A percentile compares a stretch with the other conserved stretches of the same genome.
phyloP scores from a whole-genome alignment of 345 rosid genomes.

The Citrus hindsii region DNA sequence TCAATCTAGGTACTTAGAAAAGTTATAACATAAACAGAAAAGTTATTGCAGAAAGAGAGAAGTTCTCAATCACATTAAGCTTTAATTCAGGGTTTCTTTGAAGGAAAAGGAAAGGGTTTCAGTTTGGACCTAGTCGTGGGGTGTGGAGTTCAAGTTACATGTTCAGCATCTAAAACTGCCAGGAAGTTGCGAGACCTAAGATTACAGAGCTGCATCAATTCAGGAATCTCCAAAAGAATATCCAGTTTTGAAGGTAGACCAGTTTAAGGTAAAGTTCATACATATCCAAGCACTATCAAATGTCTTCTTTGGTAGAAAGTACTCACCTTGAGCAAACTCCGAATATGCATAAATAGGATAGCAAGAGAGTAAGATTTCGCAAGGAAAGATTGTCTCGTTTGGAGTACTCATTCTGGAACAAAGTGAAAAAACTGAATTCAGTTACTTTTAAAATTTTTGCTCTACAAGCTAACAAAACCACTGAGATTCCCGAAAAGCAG shows the following conservation, averaged over 20 bases:
- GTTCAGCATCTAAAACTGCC: background rate
- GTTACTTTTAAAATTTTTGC: background rate
- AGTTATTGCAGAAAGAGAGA: background rate
- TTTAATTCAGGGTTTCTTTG: background rate
- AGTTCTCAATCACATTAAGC: background rate
- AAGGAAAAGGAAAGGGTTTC: background rate
- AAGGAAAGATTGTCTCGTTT: constrained; percentile 78
- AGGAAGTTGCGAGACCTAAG: background rate
- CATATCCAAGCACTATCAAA: background rate
- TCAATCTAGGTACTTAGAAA: background rate
- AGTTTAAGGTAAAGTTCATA: background rate
- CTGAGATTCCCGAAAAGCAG: background rate
- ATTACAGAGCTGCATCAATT: background rate
- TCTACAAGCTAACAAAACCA: background rate
- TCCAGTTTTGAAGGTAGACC: background rate
- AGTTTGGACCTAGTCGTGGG: background rate
- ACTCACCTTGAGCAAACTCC: constrained; percentile 87
- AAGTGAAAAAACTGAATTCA: background rate
- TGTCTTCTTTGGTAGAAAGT: constrained; percentile 11
- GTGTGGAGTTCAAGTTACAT: background rate
- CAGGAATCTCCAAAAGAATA: background rate
- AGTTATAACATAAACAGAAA: background rate
- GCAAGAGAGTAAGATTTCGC: constrained; percentile 75
- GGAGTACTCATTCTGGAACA: constrained; percentile 67
- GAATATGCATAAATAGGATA: constrained; percentile 67